phyloP scores from a whole-genome alignment of 257 asterid species.

The Catharanthus roseus region DNA sequence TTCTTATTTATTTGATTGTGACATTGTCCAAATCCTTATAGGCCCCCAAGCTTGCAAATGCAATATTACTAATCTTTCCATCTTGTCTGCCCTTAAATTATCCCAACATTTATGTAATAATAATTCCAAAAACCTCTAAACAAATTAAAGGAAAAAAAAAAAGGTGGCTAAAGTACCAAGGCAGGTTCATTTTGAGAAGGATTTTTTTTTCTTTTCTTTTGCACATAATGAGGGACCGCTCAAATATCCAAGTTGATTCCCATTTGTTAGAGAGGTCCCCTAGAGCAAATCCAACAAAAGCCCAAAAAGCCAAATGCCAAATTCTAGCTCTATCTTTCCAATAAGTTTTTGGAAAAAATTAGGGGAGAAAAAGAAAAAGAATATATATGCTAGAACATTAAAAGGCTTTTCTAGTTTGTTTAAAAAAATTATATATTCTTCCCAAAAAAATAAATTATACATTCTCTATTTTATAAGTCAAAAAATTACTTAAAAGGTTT shows the following conservation, averaged over 20 bases:
- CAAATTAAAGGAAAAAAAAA: not conserved
- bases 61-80: not conserved
- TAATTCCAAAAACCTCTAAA: not conserved
- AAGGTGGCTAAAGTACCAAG: not conserved
- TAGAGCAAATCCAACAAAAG: not conserved
- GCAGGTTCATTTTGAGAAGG: not conserved
- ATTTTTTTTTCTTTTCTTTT: not conserved
- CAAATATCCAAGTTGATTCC: constrained; percentile 17
- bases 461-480: no score
- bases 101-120: not conserved
- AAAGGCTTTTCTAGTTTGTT: no score
- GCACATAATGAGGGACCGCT: not conserved
- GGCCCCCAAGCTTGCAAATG: not conserved
- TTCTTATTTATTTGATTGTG: constrained; percentile 4
- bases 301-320: not conserved
- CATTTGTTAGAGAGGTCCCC: constrained; percentile 10
- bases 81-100: constrained; percentile 3
- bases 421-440: no score
- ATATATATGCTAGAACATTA: no score
- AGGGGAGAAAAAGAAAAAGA: no score
- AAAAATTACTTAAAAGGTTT: no score
- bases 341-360: not conserved
- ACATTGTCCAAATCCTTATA: constrained; percentile 1
- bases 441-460: no score
- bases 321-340: not conserved